Conservation (phyloP, 495 filamentous ascomycete genomes). For the Xylaria acuta region DNA sequence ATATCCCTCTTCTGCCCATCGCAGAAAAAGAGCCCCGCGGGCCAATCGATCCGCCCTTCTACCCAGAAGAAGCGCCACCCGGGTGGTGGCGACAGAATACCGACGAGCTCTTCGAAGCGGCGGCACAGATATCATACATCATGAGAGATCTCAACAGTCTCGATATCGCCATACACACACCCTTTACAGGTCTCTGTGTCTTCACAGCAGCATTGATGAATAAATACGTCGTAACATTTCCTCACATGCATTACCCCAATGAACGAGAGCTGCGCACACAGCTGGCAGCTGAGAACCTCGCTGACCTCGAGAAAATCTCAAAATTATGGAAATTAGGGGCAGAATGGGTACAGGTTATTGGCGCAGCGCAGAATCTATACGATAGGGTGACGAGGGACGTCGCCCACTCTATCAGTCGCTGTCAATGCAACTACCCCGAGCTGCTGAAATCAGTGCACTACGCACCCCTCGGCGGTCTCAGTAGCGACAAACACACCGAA, state of each 20-base stretch:
- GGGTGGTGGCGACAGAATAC: slow-evolving; percentile 23
- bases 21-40: slow-evolving; percentile 17
- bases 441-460: slow-evolving; percentile 19
- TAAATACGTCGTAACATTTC: slow-evolving; percentile 17
- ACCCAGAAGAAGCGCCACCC: slow-evolving; percentile 12
- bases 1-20: slow-evolving; percentile 16
- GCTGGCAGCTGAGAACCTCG: slow-evolving; percentile 19
- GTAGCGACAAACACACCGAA: neutral
- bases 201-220: slow-evolving; percentile 26
- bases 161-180: slow-evolving; percentile 6
- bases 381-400: slow-evolving; percentile 3
- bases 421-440: slow-evolving; percentile 14
- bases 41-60: slow-evolving; percentile 15
- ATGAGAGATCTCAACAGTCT: slow-evolving; percentile 21
- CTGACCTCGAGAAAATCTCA: slow-evolving; percentile 22
- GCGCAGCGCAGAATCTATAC: slow-evolving; percentile 10
- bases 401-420: slow-evolving; percentile 11
- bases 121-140: slow-evolving; percentile 20
- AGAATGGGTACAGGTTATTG: slow-evolving; percentile 21
- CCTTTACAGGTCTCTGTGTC: slow-evolving; percentile 24
- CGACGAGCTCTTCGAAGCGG: slow-evolving; percentile 19
- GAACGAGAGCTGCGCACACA: slow-evolving; percentile 16
- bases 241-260: slow-evolving; percentile 19
- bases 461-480: slow-evolving; percentile 12
- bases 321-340: slow-evolving; percentile 11